Evolutionary conservation across 2,329 filamentous ascomycete genomes (phyloP).

Genomic region (Cordyceps farinosa): DNA sequence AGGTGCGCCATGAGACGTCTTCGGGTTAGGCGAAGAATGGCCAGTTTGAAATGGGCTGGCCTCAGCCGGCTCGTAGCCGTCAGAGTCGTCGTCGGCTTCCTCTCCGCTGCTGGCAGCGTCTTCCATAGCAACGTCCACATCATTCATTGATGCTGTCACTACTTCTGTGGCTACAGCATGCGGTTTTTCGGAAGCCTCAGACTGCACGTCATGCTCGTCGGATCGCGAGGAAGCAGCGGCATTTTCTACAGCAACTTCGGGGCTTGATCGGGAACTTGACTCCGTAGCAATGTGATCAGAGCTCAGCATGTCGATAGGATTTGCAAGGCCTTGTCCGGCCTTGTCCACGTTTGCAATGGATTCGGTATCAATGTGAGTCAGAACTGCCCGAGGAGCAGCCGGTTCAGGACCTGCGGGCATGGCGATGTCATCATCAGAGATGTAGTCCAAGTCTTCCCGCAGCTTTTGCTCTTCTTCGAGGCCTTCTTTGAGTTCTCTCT

Average conservation of each 20-base stretch:
- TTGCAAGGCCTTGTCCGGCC: neutral
- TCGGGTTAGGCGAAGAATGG: conserved; percentile 12
- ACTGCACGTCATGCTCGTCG: neutral
- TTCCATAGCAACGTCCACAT: conserved; percentile 20
- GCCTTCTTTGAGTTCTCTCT: conserved; percentile 45
- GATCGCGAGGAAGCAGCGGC: neutral
- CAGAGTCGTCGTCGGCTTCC: conserved; percentile 34
- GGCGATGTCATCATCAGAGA: conserved; percentile 15
- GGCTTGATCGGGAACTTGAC: conserved; percentile 2
- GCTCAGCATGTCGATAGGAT: conserved; percentile 5
- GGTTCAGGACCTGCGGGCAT: neutral
- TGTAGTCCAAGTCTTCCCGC: conserved; percentile 26
- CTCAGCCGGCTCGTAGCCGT: conserved; percentile 55
- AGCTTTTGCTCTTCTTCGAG: conserved; percentile 33
- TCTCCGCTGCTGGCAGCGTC: conserved; percentile 18
- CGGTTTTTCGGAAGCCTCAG: neutral
- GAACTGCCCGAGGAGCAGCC: neutral
- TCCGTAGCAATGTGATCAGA: conserved; percentile 14
- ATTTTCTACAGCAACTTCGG: neutral
- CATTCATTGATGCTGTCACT: conserved; percentile 2
- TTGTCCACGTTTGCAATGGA: neutral
- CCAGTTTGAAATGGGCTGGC: conserved; percentile 26
- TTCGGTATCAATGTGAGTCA: neutral
- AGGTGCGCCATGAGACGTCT: neutral
- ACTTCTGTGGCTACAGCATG: neutral